These are phyloP conservation scores for Neonectria ditissima DNA, from an alignment of 2,329 filamentous ascomycete species.

Conservation along the genomic window DNA sequence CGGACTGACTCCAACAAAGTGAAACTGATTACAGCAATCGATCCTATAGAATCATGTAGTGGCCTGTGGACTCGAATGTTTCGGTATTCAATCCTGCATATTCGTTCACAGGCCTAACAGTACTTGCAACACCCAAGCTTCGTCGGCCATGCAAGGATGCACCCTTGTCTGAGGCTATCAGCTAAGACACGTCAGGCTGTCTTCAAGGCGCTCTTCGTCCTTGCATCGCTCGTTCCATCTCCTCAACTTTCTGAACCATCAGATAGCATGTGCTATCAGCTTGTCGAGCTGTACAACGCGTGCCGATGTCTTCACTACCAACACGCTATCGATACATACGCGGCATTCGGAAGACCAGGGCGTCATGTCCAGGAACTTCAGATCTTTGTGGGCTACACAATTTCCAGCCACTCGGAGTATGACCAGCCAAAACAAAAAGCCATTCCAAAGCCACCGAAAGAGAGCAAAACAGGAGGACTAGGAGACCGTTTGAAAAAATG, in stretches of 20 bases:
- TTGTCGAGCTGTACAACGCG: slow-evolving; percentile 77
- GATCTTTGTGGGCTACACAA: slow-evolving; percentile 84
- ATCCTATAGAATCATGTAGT: no score
- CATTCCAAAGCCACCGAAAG: not conserved
- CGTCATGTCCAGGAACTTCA: slow-evolving; percentile 78
- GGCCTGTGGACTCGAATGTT: no score
- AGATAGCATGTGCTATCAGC: not conserved
- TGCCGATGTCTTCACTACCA: slow-evolving; percentile 89
- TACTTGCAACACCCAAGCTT: not conserved
- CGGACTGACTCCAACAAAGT: no score
- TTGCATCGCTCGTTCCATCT: not conserved
- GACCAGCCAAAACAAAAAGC: no score
- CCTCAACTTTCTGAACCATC: not conserved
- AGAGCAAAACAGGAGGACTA: not conserved
- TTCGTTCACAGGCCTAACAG: no score
- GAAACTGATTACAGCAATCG: no score
- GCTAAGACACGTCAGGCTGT: not conserved
- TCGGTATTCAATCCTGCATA: not conserved
- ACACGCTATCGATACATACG: slow-evolving; percentile 85
- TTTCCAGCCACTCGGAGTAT: slow-evolving; percentile 51
- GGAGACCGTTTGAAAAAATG: not conserved
- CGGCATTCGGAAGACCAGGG: slow-evolving; percentile 76
- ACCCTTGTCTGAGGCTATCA: not conserved
- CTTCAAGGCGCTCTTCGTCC: not conserved
- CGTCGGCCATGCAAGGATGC: not conserved